A percentile compares a stretch with the other conserved stretches of the same genome.
Evolutionary conservation across 805 yeast species (phyloP).

Genomic region (Barnettozyma siamensis): DNA sequence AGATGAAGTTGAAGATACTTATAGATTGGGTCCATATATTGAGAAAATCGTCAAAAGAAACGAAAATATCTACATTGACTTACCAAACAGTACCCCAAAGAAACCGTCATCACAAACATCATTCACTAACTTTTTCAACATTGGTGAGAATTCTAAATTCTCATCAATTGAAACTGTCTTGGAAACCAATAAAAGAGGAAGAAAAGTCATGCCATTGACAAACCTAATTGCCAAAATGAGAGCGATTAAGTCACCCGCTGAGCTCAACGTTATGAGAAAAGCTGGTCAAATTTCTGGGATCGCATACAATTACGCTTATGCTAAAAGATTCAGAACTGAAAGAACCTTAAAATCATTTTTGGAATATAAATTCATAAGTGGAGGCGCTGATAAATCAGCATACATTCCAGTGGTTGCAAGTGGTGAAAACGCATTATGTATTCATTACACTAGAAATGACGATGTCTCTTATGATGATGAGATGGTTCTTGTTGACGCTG

Average conservation of each 20-base stretch:
- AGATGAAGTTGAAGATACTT: conserved; percentile 57
- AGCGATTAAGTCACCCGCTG: conserved; percentile 68
- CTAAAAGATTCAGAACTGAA: conserved; percentile 61
- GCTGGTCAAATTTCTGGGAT: conserved; percentile 81
- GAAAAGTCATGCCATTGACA: conserved; percentile 38
- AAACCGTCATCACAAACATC: conserved; percentile 16
- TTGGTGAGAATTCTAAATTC: conserved; percentile 21
- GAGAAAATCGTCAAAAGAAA: conserved; percentile 42
- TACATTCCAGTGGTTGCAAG: conserved; percentile 96
- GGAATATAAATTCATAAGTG: conserved; percentile 74
- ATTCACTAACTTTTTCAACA: conserved; percentile 27
- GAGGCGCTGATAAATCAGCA: conserved; percentile 88
- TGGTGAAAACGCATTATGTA: conserved; percentile 82
- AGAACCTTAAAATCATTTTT: conserved; percentile 72
- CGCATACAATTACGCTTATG: conserved; percentile 80
- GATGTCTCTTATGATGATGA: conserved; percentile 73
- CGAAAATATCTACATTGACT: conserved; percentile 52
- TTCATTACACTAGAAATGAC: conserved; percentile 92
- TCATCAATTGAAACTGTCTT: conserved; percentile 26
- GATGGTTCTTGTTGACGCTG: conserved; percentile 89
- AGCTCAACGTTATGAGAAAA: conserved; percentile 69
- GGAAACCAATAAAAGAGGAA: conserved; percentile 24
- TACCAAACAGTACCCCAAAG: conserved; percentile 23
- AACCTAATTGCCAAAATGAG: conserved; percentile 46
- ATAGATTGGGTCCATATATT: conserved; percentile 38